Base-by-base conservation (phyloP, 179 eudicot species). In the Heliamphora ciliata region DNA sequence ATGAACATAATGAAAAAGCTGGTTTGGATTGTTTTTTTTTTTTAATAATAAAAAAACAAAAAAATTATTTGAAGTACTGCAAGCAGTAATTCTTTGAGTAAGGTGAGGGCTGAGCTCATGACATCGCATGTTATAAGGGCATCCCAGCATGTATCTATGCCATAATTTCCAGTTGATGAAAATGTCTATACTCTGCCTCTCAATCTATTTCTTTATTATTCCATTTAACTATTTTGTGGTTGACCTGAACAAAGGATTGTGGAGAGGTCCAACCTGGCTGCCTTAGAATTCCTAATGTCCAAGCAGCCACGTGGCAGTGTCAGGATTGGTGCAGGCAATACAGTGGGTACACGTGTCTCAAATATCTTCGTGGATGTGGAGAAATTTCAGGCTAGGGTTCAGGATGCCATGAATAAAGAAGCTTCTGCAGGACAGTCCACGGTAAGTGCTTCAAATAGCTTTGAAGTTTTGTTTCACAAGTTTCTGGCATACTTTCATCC, bases 241-340 rank as follows among this genome's bases (percentile, higher is more conserved):
- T 40, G 68, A 0, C 15, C 9, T 60, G 17, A 63, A 79, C 59
- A 4, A 81, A 95, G 98, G 84, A 79, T 86, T 50, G 97, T 93
- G 70, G 95, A 92, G 82, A 89, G 97, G 78, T 89, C 95, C 64
- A 90, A 92, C 68, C 91, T 95, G 79, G 93, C 97, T 71, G 97
- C 97, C 31, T 85, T 95, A 56, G 98, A 95, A 69, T 95, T 91
- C 83, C 81, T 95, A 31, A 95, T 95, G 98, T 93, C 98, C 3
- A 95, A 95, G 88, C 95, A 91, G 83, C 97, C 97, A 5, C 91
- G 98, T 10, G 97, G 94, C 10, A 87, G 74, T 60, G 98, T 95
- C 66, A 89, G 97, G 82, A 81, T 95, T 17, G 97, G 98, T 15
- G 91, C 89, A 56, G 86, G 94, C 76, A 93, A 92, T 71, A 84